Evolutionary conservation across 805 yeast genomes (phyloP).

Genomic region (Pichia sporocuriosa): DNA sequence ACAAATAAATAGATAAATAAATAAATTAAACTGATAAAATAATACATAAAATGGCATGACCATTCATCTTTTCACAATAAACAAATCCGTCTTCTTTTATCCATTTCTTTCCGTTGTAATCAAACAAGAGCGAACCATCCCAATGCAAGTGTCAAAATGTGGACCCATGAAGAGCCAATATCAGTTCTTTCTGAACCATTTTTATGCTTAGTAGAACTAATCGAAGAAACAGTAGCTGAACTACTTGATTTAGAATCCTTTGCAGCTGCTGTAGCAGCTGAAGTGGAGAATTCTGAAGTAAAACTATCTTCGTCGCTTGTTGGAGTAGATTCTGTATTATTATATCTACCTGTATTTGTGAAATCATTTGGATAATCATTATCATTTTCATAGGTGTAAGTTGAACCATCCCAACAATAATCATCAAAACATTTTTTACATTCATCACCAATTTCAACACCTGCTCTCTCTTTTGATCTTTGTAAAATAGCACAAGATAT

Average conservation of each 20-base stretch:
- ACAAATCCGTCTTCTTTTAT: too few relatives aligned
- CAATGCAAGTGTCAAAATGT: not conserved
- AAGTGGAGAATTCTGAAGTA: not conserved
- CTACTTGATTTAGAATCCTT: not conserved
- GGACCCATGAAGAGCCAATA: not conserved
- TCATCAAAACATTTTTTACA: constrained; percentile 63
- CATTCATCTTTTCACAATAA: too few relatives aligned
- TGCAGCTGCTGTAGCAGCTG: constrained; percentile 1
- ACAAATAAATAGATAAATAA: not conserved
- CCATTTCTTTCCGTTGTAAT: too few relatives aligned
- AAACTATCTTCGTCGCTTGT: not conserved
- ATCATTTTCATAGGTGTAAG: constrained; percentile 14
- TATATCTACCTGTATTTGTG: constrained; percentile 33
- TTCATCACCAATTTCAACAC: constrained; percentile 54
- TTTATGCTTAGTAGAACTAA: constrained; percentile 3
- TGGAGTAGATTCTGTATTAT: constrained; percentile 3
- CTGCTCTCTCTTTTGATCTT: constrained; percentile 66
- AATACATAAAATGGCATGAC: too few relatives aligned
- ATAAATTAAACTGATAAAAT: too few relatives aligned
- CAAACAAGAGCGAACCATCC: constrained; percentile 2
- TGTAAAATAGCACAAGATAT: constrained; percentile 78
- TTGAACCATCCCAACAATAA: constrained; percentile 52
- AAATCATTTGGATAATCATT: constrained; percentile 30
- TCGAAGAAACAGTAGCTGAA: constrained; percentile 3
- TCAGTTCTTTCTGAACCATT: constrained; percentile 2